Evolutionary conservation across 257 asterid species (phyloP).

Genomic region (Scutellaria baicalensis): DNA sequence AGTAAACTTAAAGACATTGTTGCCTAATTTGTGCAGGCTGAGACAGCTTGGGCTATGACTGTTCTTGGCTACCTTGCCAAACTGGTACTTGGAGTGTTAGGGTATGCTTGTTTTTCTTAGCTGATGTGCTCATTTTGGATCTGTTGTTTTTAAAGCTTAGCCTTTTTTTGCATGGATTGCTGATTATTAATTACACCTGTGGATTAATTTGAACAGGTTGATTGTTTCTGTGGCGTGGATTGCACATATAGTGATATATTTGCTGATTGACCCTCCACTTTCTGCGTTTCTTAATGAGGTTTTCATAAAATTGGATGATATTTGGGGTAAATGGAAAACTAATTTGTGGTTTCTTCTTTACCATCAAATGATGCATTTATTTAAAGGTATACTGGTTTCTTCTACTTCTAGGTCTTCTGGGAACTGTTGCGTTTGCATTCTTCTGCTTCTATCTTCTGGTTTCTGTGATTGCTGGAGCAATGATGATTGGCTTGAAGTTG

Average conservation of each 20-base stretch:
- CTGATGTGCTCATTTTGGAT: background rate
- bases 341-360: background rate
- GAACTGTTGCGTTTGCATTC: conserved; percentile 88
- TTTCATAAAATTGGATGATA: conserved; percentile 75
- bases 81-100: conserved; percentile 69
- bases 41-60: conserved; percentile 87
- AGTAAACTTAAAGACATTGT: background rate
- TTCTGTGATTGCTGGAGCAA: conserved; percentile 85
- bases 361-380: conserved; percentile 3
- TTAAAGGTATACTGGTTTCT: conserved; percentile 9
- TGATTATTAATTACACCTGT: background rate
- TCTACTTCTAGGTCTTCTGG: conserved; percentile 65
- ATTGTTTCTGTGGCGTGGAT: conserved; percentile 90
- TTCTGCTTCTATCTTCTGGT: conserved; percentile 93
- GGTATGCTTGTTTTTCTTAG: conserved; percentile 37
- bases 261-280: conserved; percentile 80
- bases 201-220: conserved; percentile 49
- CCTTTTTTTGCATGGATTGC: background rate
- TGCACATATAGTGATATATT: conserved; percentile 79
- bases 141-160: background rate
- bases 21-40: conserved; percentile 55
- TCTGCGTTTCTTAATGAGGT: conserved; percentile 78
- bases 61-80: conserved; percentile 86
- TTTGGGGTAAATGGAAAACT: conserved; percentile 59
- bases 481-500: conserved; percentile 83